These are phyloP conservation scores for Arthonia radiata DNA, from an alignment of 495 filamentous ascomycete species.

Conservation along the genomic window DNA sequence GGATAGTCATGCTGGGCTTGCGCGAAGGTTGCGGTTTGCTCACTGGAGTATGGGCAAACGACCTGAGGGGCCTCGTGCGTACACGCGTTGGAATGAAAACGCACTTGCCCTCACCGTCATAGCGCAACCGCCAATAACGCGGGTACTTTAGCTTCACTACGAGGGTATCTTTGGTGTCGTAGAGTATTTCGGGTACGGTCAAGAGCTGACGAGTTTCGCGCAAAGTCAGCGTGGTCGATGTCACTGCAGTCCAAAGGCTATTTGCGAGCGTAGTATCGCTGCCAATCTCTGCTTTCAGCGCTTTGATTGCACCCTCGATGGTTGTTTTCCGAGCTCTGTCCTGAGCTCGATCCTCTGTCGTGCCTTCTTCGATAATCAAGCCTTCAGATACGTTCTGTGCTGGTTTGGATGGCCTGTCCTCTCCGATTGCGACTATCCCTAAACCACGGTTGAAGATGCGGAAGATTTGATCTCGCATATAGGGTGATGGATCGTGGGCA, in stretches of 20 bases:
- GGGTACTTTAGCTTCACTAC: conserved; percentile 41
- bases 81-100: conserved; percentile 7
- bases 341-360: conserved; percentile 39
- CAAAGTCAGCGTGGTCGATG: conserved; percentile 36
- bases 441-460: conserved; percentile 43
- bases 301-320: conserved; percentile 49
- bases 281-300: conserved; percentile 45
- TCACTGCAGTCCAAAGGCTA: conserved; percentile 55
- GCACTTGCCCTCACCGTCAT: conserved; percentile 29
- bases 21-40: neutral
- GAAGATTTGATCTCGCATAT: conserved; percentile 45
- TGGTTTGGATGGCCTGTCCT: conserved; percentile 15
- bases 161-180: conserved; percentile 35
- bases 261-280: conserved; percentile 34
- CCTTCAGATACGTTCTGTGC: conserved; percentile 12
- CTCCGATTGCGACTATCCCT: conserved; percentile 58
- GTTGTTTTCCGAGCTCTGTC: conserved; percentile 46
- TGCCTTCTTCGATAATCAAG: conserved; percentile 46
- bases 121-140: conserved; percentile 39
- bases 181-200: conserved; percentile 53
- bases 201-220: conserved; percentile 53
- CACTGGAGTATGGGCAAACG: neutral
- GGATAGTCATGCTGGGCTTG: too few species aligned
- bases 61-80: conserved; percentile 3
- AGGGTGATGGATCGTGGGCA: conserved; percentile 57